Evolutionary conservation across 2,329 filamentous ascomycete genomes (phyloP).

Genomic region (Fusarium haematococcum): DNA sequence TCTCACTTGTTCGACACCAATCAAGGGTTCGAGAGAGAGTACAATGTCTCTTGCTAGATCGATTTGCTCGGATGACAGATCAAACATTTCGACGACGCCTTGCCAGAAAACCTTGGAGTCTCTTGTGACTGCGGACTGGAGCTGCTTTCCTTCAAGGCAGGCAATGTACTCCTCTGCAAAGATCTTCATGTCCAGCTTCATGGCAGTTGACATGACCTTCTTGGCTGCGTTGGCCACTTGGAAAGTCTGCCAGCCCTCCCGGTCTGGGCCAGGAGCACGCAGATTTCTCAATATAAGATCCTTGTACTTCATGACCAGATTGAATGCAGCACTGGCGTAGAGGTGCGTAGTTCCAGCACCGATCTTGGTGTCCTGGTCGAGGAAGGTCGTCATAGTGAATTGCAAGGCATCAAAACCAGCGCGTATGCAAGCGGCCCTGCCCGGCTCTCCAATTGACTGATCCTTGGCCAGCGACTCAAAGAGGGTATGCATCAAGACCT

Average conservation of each 20-base stretch:
- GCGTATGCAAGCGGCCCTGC: conserved; percentile 71
- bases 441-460: conserved; percentile 64
- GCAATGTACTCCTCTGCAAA: conserved; percentile 62
- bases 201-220: conserved; percentile 65
- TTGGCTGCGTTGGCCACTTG: conserved; percentile 59
- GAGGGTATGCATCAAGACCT: conserved; percentile 81
- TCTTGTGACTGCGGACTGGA: conserved; percentile 75
- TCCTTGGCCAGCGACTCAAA: conserved; percentile 73
- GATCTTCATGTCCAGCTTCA: conserved; percentile 58
- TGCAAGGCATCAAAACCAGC: conserved; percentile 72
- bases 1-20: conserved; percentile 80
- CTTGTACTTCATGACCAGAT: conserved; percentile 72
- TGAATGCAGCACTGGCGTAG: conserved; percentile 73
- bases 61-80: conserved; percentile 77
- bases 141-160: conserved; percentile 68
- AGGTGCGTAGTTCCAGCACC: conserved; percentile 67
- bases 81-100: conserved; percentile 75
- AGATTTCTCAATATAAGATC: conserved; percentile 64
- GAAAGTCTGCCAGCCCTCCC: conserved; percentile 55
- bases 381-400: conserved; percentile 68
- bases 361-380: conserved; percentile 58
- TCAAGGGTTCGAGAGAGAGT: conserved; percentile 75
- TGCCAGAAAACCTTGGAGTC: conserved; percentile 66
- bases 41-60: conserved; percentile 81
- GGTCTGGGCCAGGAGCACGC: conserved; percentile 40